Conservation (phyloP, 805 yeast species). For the Candida endomychidarum region DNA sequence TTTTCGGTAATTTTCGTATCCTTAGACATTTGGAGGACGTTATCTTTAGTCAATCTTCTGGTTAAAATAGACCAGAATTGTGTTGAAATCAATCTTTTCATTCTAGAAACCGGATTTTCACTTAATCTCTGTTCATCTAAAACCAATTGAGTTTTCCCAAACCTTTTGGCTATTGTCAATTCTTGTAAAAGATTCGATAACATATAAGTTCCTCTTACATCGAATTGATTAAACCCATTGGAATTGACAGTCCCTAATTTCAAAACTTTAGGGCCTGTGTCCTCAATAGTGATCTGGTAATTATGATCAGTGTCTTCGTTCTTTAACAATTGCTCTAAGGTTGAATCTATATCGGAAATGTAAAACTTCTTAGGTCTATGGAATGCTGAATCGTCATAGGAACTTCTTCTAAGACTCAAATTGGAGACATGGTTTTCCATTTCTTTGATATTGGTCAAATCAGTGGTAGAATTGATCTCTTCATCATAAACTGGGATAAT, state of each 20-base stretch:
- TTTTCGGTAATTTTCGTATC: slow-evolving; percentile 75
- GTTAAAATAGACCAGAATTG: slow-evolving; percentile 83
- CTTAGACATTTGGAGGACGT: slow-evolving; percentile 66
- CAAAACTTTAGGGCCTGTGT: slow-evolving; percentile 31
- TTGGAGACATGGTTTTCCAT: slow-evolving; percentile 10
- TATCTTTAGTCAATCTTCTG: slow-evolving; percentile 61
- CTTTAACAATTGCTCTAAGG: slow-evolving; percentile 64
- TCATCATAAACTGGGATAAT: slow-evolving; percentile 31
- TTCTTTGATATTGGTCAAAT: slow-evolving; percentile 10
- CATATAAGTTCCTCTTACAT: slow-evolving; percentile 87
- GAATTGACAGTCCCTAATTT: slow-evolving; percentile 69
- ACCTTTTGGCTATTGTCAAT: slow-evolving; percentile 77
- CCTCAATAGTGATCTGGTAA: slow-evolving; percentile 55
- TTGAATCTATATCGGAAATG: slow-evolving; percentile 71
- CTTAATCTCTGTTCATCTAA: slow-evolving; percentile 80
- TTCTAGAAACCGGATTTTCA: slow-evolving; percentile 83
- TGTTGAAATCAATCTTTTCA: slow-evolving; percentile 68
- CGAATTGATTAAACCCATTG: slow-evolving; percentile 70
- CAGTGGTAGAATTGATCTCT: slow-evolving; percentile 12
- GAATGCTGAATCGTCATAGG: slow-evolving; percentile 28
- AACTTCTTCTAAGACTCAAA: slow-evolving; percentile 28
- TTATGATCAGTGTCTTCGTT: slow-evolving; percentile 85
- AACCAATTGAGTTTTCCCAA: slow-evolving; percentile 75
- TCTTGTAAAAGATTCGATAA: slow-evolving; percentile 84
- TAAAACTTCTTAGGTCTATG: slow-evolving; percentile 52